Conservation (phyloP, 2,329 filamentous ascomycete species). For the Pseudogymnoascus verrucosus region DNA sequence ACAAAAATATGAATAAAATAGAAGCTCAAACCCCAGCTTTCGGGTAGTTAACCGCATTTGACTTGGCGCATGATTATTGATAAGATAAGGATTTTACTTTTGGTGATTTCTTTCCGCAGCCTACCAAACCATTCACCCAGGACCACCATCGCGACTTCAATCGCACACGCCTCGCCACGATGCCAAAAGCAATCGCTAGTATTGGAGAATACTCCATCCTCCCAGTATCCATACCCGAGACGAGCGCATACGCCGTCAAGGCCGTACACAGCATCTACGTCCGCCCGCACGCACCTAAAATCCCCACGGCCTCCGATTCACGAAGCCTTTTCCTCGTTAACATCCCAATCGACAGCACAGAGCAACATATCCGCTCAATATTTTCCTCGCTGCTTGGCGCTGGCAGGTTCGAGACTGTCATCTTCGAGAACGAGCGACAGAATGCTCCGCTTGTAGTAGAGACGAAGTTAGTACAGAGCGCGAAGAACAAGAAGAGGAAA, state of each 20-base stretch:
- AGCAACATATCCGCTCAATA: conserved; percentile 64
- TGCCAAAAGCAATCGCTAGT: conserved; percentile 9
- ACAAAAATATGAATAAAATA: neutral
- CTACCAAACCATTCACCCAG: neutral
- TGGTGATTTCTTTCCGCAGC: conserved; percentile 9
- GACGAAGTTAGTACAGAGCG: conserved; percentile 21
- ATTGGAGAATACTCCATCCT: conserved; percentile 26
- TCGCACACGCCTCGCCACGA: conserved; percentile 6
- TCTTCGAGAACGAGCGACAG: conserved; percentile 59
- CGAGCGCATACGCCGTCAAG: conserved; percentile 52
- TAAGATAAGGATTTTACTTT: conserved; percentile 11
- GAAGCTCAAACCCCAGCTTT: conserved; percentile 9
- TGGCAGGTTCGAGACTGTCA: conserved; percentile 68
- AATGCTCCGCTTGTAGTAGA: conserved; percentile 10
- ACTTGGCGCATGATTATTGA: conserved; percentile 13
- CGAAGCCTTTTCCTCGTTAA: conserved; percentile 90
- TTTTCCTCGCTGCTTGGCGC: conserved; percentile 69
- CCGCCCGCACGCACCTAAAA: conserved; percentile 72
- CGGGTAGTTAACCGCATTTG: conserved; percentile 2
- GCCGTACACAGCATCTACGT: conserved; percentile 80
- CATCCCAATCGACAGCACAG: conserved; percentile 74
- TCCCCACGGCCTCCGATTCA: conserved; percentile 62
- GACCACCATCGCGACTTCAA: conserved; percentile 11
- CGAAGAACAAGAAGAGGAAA: conserved; percentile 44
- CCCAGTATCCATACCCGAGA: conserved; percentile 25